Evolutionary conservation across 2,329 filamentous ascomycete genomes (phyloP).

Genomic region (Orbilia blumenaviensis): DNA sequence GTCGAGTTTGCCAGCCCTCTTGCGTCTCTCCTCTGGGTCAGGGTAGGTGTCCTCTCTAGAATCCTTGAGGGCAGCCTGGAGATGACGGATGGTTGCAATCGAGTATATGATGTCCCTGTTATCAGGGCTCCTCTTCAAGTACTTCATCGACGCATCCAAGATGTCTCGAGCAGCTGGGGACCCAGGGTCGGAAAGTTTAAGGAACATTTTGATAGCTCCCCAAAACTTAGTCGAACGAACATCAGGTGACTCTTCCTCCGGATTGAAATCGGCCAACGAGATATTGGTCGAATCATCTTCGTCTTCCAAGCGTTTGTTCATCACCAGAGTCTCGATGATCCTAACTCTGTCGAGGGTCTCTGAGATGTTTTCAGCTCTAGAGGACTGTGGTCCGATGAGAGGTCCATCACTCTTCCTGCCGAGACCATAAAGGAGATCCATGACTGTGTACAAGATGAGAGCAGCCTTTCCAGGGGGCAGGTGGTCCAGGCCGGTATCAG

Average conservation of each 20-base stretch:
- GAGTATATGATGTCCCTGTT: conserved; percentile 50
- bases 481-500: conserved; percentile 55
- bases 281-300: conserved; percentile 64
- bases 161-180: conserved; percentile 45
- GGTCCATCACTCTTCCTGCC: conserved; percentile 64
- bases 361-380: conserved; percentile 66
- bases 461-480: conserved; percentile 55
- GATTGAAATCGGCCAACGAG: conserved; percentile 27
- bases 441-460: conserved; percentile 56
- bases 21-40: conserved; percentile 31
- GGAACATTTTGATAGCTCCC: conserved; percentile 49
- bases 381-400: conserved; percentile 56
- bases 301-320: conserved; percentile 75
- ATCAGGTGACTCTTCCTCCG: conserved; percentile 38
- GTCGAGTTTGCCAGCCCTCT: conserved; percentile 15
- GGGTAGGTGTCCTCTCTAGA: conserved; percentile 33
- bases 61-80: conserved; percentile 46
- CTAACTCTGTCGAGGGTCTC: conserved; percentile 76
- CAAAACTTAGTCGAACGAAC: conserved; percentile 41
- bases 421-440: conserved; percentile 59
- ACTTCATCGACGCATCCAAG: conserved; percentile 32
- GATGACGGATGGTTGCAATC: conserved; percentile 35
- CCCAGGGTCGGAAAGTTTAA: conserved; percentile 34
- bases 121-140: conserved; percentile 34
- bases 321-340: conserved; percentile 79